These are phyloP conservation scores for Brassica nigra DNA, from an alignment of 345 rosid species.

Conservation along the genomic window DNA sequence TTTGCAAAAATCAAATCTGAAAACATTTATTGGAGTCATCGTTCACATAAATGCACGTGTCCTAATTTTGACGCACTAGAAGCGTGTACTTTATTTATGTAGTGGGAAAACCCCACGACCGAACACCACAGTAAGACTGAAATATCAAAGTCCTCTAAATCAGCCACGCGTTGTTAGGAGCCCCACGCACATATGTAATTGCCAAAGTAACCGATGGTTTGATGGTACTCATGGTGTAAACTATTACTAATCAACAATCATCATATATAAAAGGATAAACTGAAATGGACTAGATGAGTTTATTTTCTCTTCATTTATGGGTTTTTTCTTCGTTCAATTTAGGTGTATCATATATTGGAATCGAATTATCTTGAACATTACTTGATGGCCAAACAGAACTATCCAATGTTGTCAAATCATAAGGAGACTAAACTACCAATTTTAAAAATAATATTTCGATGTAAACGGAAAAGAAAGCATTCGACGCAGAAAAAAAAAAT, in stretches of 20 bases:
- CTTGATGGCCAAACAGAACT: neutral
- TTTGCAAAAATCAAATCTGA: neutral
- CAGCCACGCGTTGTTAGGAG: constrained; percentile 29
- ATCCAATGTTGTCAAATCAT: neutral
- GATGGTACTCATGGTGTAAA: constrained; percentile 5
- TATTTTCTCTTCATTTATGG: neutral
- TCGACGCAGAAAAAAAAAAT: neutral
- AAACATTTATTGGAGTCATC: constrained; percentile 16
- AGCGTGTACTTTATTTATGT: constrained; percentile 25
- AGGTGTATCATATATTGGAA: neutral
- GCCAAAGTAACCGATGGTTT: neutral
- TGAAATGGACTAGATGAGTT: neutral
- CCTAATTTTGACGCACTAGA: neutral
- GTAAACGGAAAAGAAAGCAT: neutral
- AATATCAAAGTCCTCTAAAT: constrained; percentile 26
- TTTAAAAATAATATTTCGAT: too few relatives aligned
- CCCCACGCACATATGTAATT: neutral
- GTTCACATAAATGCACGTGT: constrained; percentile 1
- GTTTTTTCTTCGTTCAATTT: neutral
- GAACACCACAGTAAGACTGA: constrained; percentile 10
- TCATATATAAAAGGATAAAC: neutral
- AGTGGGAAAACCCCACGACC: constrained; percentile 31
- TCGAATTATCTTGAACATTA: neutral
- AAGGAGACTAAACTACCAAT: neutral
- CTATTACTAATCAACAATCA: constrained; percentile 5